Conservation (phyloP, 73 alveolate genomes). For the Durusdinium trenchii region DNA sequence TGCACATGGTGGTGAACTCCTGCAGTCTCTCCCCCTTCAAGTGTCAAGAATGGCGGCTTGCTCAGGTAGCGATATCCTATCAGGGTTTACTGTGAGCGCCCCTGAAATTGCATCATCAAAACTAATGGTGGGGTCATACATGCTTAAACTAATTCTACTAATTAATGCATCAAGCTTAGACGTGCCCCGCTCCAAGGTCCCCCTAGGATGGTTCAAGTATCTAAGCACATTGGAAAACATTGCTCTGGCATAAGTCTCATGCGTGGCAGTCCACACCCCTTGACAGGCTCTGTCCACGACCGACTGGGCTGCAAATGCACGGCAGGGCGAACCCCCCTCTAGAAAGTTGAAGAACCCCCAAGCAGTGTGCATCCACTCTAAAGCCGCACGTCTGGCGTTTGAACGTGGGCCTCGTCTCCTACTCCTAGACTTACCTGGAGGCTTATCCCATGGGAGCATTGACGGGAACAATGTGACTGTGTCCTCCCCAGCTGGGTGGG, state of each 20-base stretch:
- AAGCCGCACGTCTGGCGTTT: not conserved
- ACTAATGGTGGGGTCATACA: not conserved
- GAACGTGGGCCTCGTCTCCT: not conserved
- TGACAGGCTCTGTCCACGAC: not conserved
- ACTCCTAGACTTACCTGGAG: not conserved
- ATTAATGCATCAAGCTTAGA: not conserved
- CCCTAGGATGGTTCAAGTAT: not conserved
- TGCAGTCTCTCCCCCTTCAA: not conserved
- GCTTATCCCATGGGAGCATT: not conserved
- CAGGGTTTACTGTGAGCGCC: not conserved
- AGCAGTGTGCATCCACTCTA: not conserved
- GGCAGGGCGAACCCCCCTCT: conserved; percentile 12
- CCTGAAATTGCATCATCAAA: not conserved
- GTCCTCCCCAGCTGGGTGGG: not conserved
- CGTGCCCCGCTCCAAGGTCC: conserved; percentile 13
- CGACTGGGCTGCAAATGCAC: not conserved
- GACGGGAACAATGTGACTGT: conserved; percentile 11
- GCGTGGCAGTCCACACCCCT: conserved; percentile 26
- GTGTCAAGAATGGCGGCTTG: not conserved
- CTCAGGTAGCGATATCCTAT: not conserved
- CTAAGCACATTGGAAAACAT: not conserved
- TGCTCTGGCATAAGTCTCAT: conserved; percentile 1
- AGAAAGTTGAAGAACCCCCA: conserved; percentile 29
- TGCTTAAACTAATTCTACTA: not conserved
- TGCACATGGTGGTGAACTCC: not conserved